These are phyloP conservation scores for Pestalotiopsis sp. DNA, from an alignment of 2,329 filamentous ascomycete genomes.

Conservation along the genomic window DNA sequence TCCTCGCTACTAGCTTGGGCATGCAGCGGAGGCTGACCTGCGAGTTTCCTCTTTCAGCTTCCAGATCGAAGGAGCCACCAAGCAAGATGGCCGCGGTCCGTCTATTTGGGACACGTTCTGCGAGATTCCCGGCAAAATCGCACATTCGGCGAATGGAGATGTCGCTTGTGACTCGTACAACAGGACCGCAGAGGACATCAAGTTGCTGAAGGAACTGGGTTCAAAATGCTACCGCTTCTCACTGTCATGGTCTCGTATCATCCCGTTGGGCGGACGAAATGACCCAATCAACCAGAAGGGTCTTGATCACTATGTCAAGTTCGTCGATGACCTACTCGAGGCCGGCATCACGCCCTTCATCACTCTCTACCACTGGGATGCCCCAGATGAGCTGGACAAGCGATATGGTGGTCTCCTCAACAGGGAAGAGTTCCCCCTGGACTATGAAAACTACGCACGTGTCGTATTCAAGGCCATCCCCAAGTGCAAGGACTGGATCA, in stretches of 20 bases:
- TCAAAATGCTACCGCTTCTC: constrained; percentile 83
- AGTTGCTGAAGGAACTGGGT: constrained; percentile 73
- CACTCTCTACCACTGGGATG: constrained; percentile 88
- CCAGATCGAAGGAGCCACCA: constrained; percentile 79
- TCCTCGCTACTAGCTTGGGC: not conserved
- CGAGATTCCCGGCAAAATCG: constrained; percentile 79
- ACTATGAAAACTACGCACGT: constrained; percentile 79
- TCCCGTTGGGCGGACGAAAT: constrained; percentile 81
- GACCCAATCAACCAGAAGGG: constrained; percentile 82
- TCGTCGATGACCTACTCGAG: constrained; percentile 76
- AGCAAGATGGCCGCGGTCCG: constrained; percentile 77
- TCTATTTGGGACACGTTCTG: constrained; percentile 94
- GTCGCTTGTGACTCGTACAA: constrained; percentile 89
- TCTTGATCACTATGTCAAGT: constrained; percentile 76
- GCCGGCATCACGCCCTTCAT: constrained; percentile 81
- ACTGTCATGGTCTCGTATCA: constrained; percentile 82
- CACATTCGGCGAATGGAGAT: constrained; percentile 73
- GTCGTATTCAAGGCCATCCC: constrained; percentile 75
- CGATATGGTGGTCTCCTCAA: constrained; percentile 82
- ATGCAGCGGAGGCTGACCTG: constrained; percentile 19
- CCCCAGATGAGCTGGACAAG: constrained; percentile 77
- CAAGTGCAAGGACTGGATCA: constrained; percentile 86
- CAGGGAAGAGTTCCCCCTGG: constrained; percentile 79
- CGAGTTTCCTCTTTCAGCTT: constrained; percentile 58
- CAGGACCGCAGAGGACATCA: constrained; percentile 76